Conservation (phyloP, 2,329 filamentous ascomycete genomes). For the Neofusicoccum laricinum region DNA sequence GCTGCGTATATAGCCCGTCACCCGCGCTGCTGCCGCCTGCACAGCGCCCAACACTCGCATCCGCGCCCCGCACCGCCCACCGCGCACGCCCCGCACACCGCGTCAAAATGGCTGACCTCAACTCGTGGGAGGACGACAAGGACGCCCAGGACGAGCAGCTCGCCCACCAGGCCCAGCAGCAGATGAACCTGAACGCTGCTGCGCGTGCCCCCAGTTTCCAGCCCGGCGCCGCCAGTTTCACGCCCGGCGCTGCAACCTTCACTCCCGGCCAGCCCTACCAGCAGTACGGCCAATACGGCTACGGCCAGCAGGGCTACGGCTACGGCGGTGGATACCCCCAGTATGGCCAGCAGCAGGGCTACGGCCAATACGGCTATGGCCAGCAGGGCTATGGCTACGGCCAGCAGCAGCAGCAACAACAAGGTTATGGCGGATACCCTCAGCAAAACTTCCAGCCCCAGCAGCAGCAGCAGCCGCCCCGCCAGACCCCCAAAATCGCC, state of each 20-base stretch:
- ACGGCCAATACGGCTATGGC: conserved; percentile 52
- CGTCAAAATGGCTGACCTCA: conserved; percentile 74
- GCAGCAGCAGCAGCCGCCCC: conserved; percentile 38
- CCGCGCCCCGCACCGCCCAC: not conserved
- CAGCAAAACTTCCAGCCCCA: conserved; percentile 18
- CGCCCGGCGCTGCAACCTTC: conserved; percentile 68
- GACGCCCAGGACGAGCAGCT: conserved; percentile 73
- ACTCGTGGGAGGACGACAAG: conserved; percentile 90
- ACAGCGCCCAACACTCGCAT: not conserved
- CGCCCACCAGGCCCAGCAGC: conserved; percentile 71
- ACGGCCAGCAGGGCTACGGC: conserved; percentile 33
- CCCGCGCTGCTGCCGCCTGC: not conserved
- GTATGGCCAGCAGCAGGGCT: conserved; percentile 48
- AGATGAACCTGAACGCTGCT: conserved; percentile 67
- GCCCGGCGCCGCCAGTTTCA: conserved; percentile 68
- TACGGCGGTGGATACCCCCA: conserved; percentile 26
- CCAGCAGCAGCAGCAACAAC: conserved; percentile 19
- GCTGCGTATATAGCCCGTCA: not conserved
- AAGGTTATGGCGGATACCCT: conserved; percentile 13
- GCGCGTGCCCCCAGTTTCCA: conserved; percentile 58
- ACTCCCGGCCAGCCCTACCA: conserved; percentile 69
- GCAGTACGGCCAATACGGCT: conserved; percentile 46
- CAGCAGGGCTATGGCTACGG: conserved; percentile 28
- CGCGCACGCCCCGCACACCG: conserved; percentile 8
- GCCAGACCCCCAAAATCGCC: conserved; percentile 59